Base-by-base conservation (phyloP, 164 flowering plant species). In the Aristolochia contorta region DNA sequence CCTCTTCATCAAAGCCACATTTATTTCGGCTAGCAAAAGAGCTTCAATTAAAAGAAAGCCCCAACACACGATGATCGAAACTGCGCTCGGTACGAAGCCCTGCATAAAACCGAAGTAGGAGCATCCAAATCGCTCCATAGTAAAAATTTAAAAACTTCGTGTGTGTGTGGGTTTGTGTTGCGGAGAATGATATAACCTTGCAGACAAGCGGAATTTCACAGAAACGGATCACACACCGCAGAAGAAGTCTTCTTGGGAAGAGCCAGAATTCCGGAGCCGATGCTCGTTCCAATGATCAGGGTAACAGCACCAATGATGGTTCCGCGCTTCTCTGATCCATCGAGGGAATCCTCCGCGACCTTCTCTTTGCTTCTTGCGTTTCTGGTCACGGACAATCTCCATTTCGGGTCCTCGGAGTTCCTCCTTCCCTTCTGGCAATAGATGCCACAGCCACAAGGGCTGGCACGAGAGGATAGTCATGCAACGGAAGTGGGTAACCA, bases 201-300 rank as follows among this genome's bases (percentile, higher is more conserved):
- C 16, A 20, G 53, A 20, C n/a, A 13, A 14, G 15, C n/a, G 24
- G 12, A 45, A 45, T 22, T 37, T 16, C 24, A 22, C 12, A 67
- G 30, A 66, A 60, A 53, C 14, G 55, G 62, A 69, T 54, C 56
- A 48, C 30, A 53, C 79, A 86, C 96, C 30, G 96, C 92, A 60
- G 82, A 84, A 41, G 86, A 78, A 60, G 89, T 88, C 70, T 71
- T 84, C 75, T 74, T 46, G 1, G 92, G 96, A 12, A 88, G 86
- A 30, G 83, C 89, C 52, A 85, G 92, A 55, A 88, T 84, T 16
- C 96, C 90, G 8, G 92, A 74, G 27, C 96, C 96, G 49, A 85
- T 86, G 63, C 88, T 88, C 20, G 92, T 82, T 22, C 96, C 96
- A 46, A 81, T 69, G 6, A 86, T 80, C 55, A 89, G 77, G 65